A percentile compares a stretch with the other conserved stretches of the same genome.
Conservation (phyloP, 208 protist genomes). For the Wallacemonas sp. region DNA sequence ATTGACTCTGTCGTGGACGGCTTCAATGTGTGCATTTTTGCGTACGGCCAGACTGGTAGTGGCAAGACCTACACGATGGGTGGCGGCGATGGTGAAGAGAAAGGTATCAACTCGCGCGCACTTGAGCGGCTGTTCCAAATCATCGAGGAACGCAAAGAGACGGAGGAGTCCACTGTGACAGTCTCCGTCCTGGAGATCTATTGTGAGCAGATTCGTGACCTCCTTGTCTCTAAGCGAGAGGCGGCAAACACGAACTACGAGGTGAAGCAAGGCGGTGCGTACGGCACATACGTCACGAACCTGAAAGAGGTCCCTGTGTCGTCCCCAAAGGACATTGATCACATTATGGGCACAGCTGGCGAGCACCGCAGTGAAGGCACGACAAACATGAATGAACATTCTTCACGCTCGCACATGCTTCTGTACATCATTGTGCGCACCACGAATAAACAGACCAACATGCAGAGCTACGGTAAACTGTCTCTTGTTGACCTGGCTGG, state of each 20-base stretch:
- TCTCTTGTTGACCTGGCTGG: constrained; percentile 93
- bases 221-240: constrained; percentile 71
- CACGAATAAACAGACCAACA: constrained; percentile 86
- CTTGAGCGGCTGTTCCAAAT: constrained; percentile 88
- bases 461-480: constrained; percentile 92
- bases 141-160: constrained; percentile 87
- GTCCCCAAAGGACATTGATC: constrained; percentile 68
- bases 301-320: constrained; percentile 76
- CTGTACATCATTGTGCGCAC: constrained; percentile 89
- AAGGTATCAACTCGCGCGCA: constrained; percentile 90
- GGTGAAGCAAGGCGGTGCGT: constrained; percentile 88
- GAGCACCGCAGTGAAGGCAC: constrained; percentile 75
- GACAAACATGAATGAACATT: constrained; percentile 95
- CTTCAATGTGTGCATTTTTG: constrained; percentile 95
- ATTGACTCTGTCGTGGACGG: constrained; percentile 94
- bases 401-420: constrained; percentile 94
- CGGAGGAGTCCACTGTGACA: constrained; percentile 76
- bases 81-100: constrained; percentile 66
- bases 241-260: constrained; percentile 66
- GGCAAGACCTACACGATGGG: constrained; percentile 93
- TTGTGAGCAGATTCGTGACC: constrained; percentile 85
- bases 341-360: constrained; percentile 79
- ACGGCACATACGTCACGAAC: constrained; percentile 90
- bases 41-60: constrained; percentile 93
- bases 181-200: constrained; percentile 93